Base-by-base conservation (phyloP, 2,329 filamentous ascomycete genomes). In the Nannizzia gypsea region DNA sequence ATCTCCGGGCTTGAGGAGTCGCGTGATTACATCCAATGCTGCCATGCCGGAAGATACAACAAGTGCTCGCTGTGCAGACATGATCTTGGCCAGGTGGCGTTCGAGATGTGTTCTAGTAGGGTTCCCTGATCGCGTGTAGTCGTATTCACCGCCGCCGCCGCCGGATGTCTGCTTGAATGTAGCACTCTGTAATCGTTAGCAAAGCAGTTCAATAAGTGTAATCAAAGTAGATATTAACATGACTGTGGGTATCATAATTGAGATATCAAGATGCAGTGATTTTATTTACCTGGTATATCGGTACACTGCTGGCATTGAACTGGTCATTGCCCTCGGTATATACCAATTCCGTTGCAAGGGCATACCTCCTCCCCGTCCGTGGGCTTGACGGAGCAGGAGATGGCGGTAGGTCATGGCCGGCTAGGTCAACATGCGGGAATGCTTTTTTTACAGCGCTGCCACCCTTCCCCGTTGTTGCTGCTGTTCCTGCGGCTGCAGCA, bases 11-110 rank as follows among this genome's bases (percentile, higher is more conserved):
- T 88, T 85, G 57, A 99, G 80, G 13, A 97, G 79, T 59, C 93
- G 86, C 15, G 90, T 95, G 66, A 99, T 96, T 64, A 99, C 92
- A 74, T 99, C 93, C 68, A 97, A 79, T 24, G 93, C 93, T 58
- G 90, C 93, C 93, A 99, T 99, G 61, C 93, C 93, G 0, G 92
- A 97, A 59, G 91, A 90, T 50, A 97, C 92, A 56, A 95, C 92
- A 57, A 99, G 83, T 8, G 90, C 89, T 60, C 95, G 88, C 68
- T 85, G 85, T 52, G 93, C 93, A 67, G 89, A 91, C 95, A 99
- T 99, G 72, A 99, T 95, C 82, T 99, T 99, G 70, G 95, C 93
- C 67, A 99, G 80, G 74, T 99, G 93, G 61, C 92, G 85, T 78
- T 99, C 93, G 64, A 99, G 83, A 70, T 99, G 93, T 36, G 92